Evolutionary conservation across 163 green algal species (phyloP), one percentile per base, ranked within the genome.

Genomic region (Coccomyxa subellipsoidea): DNA sequence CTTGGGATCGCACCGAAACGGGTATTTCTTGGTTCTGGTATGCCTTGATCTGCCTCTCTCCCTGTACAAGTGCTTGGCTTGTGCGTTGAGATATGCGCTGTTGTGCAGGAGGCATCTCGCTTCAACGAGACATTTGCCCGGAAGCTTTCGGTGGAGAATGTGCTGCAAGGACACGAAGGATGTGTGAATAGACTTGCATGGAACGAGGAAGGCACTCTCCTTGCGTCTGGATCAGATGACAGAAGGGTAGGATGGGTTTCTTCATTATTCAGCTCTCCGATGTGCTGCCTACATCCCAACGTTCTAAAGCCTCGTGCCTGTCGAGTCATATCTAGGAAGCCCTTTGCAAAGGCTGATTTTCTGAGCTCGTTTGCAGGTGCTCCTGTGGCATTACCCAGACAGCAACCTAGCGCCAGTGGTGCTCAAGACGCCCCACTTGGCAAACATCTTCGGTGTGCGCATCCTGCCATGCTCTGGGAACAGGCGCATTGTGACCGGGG

Each of bases 391-490:
- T 39, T 93, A 93, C 80, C 91, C 90, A 36, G 89, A 95, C 54
- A 82, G 80, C 0, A 70, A 85, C 15, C 76, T 70, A 9, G 72
- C 81, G 23, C 91, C 92, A 0, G 31, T 97, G 31, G 76, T 83
- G 2, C 25, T 98, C 0, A 76, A 86, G 0, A 98, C 94, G 2
- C 71, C 91, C 54, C 94, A 98, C 85, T 81, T 89, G 35, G 89
- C 85, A 38, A 98, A 98, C 88, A 95, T 98, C 53, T 98, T 98
- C 89, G 94, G 94, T 9, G 90, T 95, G 5, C 73, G 87, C 27
- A 95, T 97, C 85, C 87, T 98, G 79, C 94, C 94, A 18, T 80
- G 84, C 59, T 90, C 80, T 23, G 83, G 80, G 70, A 90, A 93
- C 86, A 79, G 54, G 27, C 66, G 66, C 2, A 8, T 83, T 4